These are phyloP conservation scores for Fusarium verticillioides DNA, from an alignment of 2,329 filamentous ascomycete species.

Conservation along the genomic window DNA sequence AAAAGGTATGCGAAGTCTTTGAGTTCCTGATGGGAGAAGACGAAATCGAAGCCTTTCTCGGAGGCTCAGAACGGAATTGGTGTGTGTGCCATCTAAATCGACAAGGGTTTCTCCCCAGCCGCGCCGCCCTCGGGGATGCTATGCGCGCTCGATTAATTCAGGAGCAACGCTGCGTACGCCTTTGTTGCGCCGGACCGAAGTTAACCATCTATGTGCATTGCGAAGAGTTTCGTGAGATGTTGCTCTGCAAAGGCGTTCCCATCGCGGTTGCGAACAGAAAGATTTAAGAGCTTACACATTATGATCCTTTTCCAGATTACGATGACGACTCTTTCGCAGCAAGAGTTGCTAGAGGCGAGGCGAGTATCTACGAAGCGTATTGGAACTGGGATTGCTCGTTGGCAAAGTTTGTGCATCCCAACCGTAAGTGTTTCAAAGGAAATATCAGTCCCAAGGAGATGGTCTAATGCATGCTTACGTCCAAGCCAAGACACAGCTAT, in stretches of 20 bases:
- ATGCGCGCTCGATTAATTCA: slow-evolving; percentile 10
- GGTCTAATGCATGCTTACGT: background rate
- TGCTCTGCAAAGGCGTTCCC: background rate
- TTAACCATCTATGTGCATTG: slow-evolving; percentile 7
- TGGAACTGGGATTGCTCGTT: slow-evolving; percentile 12
- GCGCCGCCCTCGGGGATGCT: background rate
- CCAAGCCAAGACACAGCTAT: background rate
- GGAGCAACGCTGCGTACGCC: slow-evolving; percentile 12
- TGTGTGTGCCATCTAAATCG: slow-evolving; percentile 15
- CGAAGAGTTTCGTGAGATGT: slow-evolving; percentile 5
- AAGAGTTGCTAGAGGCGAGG: background rate
- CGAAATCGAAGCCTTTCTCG: background rate
- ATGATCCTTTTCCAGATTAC: background rate
- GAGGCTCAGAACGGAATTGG: slow-evolving; percentile 6
- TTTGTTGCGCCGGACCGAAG: background rate
- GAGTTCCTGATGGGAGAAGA: background rate
- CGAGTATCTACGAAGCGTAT: background rate
- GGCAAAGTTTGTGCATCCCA: slow-evolving; percentile 5
- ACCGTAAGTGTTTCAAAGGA: background rate
- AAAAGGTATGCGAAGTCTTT: slow-evolving; percentile 21
- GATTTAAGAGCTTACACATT: background rate
- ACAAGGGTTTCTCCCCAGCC: background rate
- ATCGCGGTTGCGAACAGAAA: background rate
- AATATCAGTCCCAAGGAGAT: slow-evolving; percentile 13
- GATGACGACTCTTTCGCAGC: background rate